Percentiles rank a stretch among this genome's conserved stretches.
These are phyloP conservation scores for Diutina neorugosa DNA, from an alignment of 1,139 yeast species.

Conservation along the genomic window DNA sequence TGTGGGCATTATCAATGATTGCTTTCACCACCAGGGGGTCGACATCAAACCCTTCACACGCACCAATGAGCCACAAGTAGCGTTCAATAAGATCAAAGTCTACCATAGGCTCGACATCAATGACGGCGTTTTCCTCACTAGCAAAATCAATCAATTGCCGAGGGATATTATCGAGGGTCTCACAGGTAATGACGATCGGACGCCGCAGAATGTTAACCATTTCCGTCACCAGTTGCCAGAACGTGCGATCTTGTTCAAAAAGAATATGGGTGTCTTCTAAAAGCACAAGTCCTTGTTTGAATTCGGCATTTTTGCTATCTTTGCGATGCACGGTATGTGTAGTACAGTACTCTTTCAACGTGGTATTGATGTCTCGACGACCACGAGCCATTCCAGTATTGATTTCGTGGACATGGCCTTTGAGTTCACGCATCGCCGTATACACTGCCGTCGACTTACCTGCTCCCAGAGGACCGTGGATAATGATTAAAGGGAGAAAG, in stretches of 20 bases:
- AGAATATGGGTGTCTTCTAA: constrained; percentile 81
- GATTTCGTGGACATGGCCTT: constrained; percentile 73
- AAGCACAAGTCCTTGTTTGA: constrained; percentile 57
- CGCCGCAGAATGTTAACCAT: constrained; percentile 57
- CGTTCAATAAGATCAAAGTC: constrained; percentile 13
- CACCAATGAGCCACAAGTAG: constrained; percentile 30
- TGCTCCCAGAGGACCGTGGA: constrained; percentile 62
- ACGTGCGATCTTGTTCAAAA: constrained; percentile 67
- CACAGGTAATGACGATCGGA: constrained; percentile 73
- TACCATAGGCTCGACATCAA: constrained; percentile 14
- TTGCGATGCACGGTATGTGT: constrained; percentile 50
- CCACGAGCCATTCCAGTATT: constrained; percentile 66
- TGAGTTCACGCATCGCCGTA: constrained; percentile 50
- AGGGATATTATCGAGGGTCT: constrained; percentile 45
- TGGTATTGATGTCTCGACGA: constrained; percentile 53
- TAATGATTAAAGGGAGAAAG: constrained; percentile 50
- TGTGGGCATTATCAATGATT: constrained; percentile 14
- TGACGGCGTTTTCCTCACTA: constrained; percentile 24
- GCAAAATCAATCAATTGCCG: constrained; percentile 35
- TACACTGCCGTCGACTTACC: constrained; percentile 75
- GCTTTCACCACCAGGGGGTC: constrained; percentile 18
- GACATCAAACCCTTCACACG: constrained; percentile 26
- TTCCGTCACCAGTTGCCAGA: constrained; percentile 66
- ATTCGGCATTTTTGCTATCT: constrained; percentile 14
- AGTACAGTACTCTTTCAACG: constrained; percentile 70